Base-by-base conservation (phyloP, 495 filamentous ascomycete species). In the Aspergillus conjunctus region DNA sequence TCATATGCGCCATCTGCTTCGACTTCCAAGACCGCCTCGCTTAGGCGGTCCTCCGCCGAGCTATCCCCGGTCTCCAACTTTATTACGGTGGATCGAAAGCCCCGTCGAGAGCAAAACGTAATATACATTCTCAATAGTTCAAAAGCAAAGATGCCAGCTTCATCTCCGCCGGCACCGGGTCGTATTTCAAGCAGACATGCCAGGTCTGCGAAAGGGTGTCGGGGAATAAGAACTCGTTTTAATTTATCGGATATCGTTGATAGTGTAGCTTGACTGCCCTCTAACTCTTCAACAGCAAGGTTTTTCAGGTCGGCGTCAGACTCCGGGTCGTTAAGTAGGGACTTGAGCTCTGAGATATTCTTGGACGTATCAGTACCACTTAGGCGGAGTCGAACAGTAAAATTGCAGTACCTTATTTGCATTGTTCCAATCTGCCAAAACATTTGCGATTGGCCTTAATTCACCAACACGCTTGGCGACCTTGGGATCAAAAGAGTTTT, bases 51-150 rank as follows among this genome's bases (percentile, higher is more conserved):
- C 37, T 89, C 86, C 1, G 73, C 67, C 3, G 81, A 78, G 7
- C 84, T 83, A 14, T 84, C 82, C 59, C 77, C 73, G 14, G 84
- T 81, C 4, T 86, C 82, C 45, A 78, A 64, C 64, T 88, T 88
- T 46, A 89, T 60, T 5, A 88, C 66, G 2, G 73, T 81, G 9
- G 77, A 73, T 9, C 87, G 87, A 22, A 88, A 80, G 4, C 85
- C 85, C 30, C 83, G 80, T 7, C 81, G 73, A 34, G 78, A 79
- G 76, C 91, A 96, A 71, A 92, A 95, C 4, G 77, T 71, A 61
- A 84, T 84, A 71, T 98, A 98, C 94, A 98, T 97, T 61, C 85
- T 83, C 52, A 97, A 81, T 33, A 98, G 75, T 63, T 97, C 87
- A 46, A 85, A 87, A 37, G 92, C 91, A 64, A 98, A 98, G 57